phyloP scores from a whole-genome alignment of 768 basidiomycete genomes.

The Pulveroboletus sp. region DNA sequence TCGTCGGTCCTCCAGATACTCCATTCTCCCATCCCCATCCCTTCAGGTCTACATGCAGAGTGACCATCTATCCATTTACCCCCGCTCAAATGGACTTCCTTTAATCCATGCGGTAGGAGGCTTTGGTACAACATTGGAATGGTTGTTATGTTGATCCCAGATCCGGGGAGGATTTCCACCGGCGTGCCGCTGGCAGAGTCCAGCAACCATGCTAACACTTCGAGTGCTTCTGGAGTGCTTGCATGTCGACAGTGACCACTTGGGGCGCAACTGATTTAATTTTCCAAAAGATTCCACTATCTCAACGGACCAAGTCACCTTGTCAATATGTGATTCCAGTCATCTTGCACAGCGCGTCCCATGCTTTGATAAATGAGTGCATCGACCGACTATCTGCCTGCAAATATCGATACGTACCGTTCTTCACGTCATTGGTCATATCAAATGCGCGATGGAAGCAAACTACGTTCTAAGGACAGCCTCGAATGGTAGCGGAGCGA shows the following conservation, averaged over 20 bases:
- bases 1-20: constrained; percentile 62
- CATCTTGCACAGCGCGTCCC: constrained; percentile 49
- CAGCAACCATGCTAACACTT: constrained; percentile 41
- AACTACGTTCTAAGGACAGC: constrained; percentile 38
- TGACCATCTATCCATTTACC: constrained; percentile 58
- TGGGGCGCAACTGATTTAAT: constrained; percentile 20
- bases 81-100: constrained; percentile 75
- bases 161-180: constrained; percentile 62
- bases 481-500: neutral
- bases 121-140: constrained; percentile 46
- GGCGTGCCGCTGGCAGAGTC: constrained; percentile 16
- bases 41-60: constrained; percentile 50
- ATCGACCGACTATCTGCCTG: neutral
- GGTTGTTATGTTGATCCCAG: constrained; percentile 65
- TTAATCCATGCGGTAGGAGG: constrained; percentile 55
- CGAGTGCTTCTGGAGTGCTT: constrained; percentile 36
- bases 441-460: constrained; percentile 83
- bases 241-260: constrained; percentile 53
- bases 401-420: constrained; percentile 39
- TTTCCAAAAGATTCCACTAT: neutral
- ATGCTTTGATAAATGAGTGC: constrained; percentile 17
- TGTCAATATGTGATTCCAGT: constrained; percentile 71
- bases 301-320: constrained; percentile 46
- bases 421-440: constrained; percentile 54
- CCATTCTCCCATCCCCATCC: constrained; percentile 81